A percentile compares a stretch with the other conserved stretches of the same genome.
Conservation (phyloP, 306 rosid genomes). For the Acacia melanoxylon region DNA sequence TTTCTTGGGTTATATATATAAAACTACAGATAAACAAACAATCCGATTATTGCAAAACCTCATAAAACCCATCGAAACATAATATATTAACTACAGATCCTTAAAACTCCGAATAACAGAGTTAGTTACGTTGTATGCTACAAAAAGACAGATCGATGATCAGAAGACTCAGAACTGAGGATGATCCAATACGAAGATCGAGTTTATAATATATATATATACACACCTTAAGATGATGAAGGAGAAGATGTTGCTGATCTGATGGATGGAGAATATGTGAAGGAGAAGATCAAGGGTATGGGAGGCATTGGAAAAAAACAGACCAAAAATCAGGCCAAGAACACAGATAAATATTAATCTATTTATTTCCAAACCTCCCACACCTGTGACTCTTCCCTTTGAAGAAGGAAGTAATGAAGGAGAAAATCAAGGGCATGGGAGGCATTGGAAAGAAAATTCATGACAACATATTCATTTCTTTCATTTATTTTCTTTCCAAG, state of each 20-base stretch:
- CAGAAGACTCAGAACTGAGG: background rate
- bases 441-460: conserved; percentile 1
- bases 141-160: background rate
- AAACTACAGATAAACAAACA: background rate
- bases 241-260: background rate
- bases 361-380: conserved; percentile 24
- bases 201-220: background rate
- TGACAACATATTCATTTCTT: background rate
- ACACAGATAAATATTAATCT: background rate
- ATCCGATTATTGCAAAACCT: background rate
- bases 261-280: background rate
- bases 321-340: background rate
- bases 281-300: background rate
- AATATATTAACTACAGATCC: background rate
- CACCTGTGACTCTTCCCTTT: conserved; percentile 20
- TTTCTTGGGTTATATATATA: too few relatives aligned
- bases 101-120: too few relatives aligned
- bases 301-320: conserved; percentile 3
- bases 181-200: background rate
- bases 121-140: background rate
- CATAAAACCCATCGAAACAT: background rate
- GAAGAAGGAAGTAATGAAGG: background rate
- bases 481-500: background rate
- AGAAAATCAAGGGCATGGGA: conserved; percentile 28
- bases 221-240: background rate